Evolutionary conservation across 768 basidiomycete species (phyloP).

Genomic region (Leucosporidium scottii): DNA sequence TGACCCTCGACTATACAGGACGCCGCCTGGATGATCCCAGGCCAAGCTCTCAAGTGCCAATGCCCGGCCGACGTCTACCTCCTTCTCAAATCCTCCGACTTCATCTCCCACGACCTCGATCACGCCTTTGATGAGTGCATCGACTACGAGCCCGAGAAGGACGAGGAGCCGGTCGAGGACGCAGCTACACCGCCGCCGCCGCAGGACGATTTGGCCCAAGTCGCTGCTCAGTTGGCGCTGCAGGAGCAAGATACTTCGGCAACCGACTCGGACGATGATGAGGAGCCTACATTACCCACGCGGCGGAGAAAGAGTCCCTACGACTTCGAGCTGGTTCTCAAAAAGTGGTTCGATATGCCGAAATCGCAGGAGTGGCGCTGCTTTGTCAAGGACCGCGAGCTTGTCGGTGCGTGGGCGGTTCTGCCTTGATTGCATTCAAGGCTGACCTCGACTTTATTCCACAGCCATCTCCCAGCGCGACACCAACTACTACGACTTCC

Average conservation of each 20-base stretch:
- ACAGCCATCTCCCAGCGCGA: slow-evolving; percentile 82
- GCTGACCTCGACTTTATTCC: background rate
- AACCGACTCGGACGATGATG: slow-evolving; percentile 19
- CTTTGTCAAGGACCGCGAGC: slow-evolving; percentile 65
- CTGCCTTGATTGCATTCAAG: background rate
- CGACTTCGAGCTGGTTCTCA: slow-evolving; percentile 69
- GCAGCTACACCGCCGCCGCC: too few relatives aligned
- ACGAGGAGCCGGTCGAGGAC: too few relatives aligned
- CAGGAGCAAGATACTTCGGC: background rate
- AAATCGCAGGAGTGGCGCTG: slow-evolving; percentile 78
- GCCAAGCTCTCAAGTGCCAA: slow-evolving; percentile 70
- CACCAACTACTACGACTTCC: slow-evolving; percentile 76
- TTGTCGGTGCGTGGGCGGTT: slow-evolving; percentile 56
- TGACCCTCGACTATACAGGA: slow-evolving; percentile 53
- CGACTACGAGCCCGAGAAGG: slow-evolving; percentile 13
- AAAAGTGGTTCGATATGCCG: slow-evolving; percentile 84
- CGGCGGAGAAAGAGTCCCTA: slow-evolving; percentile 9
- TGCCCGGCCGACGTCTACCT: slow-evolving; percentile 85
- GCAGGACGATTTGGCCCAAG: background rate
- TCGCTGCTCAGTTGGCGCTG: background rate
- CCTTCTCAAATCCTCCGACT: slow-evolving; percentile 85
- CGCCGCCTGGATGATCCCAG: slow-evolving; percentile 79
- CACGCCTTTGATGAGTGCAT: slow-evolving; percentile 59
- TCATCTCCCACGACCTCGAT: slow-evolving; percentile 70
- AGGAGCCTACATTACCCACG: slow-evolving; percentile 2